Conservation (phyloP, 2,329 filamentous ascomycete species). For the Davidsoniella virescens region DNA sequence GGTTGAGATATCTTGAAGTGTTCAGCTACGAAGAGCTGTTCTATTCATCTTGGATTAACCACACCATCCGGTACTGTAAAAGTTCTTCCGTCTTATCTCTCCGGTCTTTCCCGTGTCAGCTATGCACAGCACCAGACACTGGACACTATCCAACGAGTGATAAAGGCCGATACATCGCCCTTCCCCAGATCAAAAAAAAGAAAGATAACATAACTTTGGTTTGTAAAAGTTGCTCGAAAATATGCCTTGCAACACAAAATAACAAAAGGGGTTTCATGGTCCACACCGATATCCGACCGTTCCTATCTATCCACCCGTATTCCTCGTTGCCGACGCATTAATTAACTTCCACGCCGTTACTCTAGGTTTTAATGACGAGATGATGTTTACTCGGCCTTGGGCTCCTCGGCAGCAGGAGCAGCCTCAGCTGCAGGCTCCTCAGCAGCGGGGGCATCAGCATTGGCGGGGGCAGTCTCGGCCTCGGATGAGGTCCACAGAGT, state of each 20-base stretch:
- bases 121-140: background rate
- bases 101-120: background rate
- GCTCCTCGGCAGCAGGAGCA: slow-evolving; percentile 41
- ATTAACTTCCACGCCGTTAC: slow-evolving; percentile 19
- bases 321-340: slow-evolving; percentile 15
- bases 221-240: slow-evolving; percentile 5
- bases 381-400: slow-evolving; percentile 47
- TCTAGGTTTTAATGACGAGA: slow-evolving; percentile 24
- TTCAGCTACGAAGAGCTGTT: no score
- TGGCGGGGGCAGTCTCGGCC: slow-evolving; percentile 54
- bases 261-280: slow-evolving; percentile 9
- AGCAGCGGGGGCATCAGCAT: slow-evolving; percentile 27
- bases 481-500: slow-evolving; percentile 99
- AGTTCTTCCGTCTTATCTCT: no score
- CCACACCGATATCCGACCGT: slow-evolving; percentile 5
- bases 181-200: slow-evolving; percentile 5
- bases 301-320: slow-evolving; percentile 7
- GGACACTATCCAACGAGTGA: background rate
- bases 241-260: slow-evolving; percentile 5
- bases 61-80: background rate
- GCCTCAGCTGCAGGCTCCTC: slow-evolving; percentile 38
- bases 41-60: no score
- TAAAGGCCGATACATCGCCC: background rate
- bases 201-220: slow-evolving; percentile 10
- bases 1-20: no score